Evolutionary conservation across 768 basidiomycete genomes (phyloP).

Genomic region (Termitomyces sp.): DNA sequence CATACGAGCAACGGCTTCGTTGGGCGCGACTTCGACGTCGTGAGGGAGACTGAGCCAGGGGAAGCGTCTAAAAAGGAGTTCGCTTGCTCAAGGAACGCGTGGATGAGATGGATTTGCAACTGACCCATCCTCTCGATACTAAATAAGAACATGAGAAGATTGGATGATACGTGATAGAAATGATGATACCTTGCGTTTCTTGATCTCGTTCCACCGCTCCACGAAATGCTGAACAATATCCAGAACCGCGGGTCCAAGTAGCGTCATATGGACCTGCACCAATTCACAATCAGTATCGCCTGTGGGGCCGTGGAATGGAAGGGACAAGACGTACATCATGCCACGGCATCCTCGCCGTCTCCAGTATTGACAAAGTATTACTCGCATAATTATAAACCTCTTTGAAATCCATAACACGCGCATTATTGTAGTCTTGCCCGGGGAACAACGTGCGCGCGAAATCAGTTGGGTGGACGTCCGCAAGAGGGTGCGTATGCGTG

Average conservation of each 20-base stretch:
- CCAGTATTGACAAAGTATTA: conserved; percentile 60
- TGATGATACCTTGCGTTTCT: conserved; percentile 60
- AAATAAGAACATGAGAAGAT: neutral
- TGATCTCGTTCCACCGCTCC: conserved; percentile 92
- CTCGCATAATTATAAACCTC: conserved; percentile 73
- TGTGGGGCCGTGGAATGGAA: neutral
- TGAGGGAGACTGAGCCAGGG: conserved; percentile 78
- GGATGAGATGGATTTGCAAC: conserved; percentile 15
- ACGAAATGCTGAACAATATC: conserved; percentile 90
- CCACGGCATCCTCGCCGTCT: conserved; percentile 86
- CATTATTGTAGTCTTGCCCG: conserved; percentile 92
- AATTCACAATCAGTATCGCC: neutral
- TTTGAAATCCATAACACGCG: conserved; percentile 80
- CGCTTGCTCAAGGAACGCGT: conserved; percentile 30
- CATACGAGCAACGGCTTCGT: conserved; percentile 58
- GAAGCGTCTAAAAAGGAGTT: neutral
- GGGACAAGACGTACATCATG: conserved; percentile 64
- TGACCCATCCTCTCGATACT: conserved; percentile 45
- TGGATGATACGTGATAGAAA: neutral
- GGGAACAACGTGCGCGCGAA: conserved; percentile 83
- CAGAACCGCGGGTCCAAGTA: conserved; percentile 75
- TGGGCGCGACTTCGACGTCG: conserved; percentile 50
- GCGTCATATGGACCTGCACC: conserved; percentile 72
- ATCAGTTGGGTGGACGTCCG: conserved; percentile 88
- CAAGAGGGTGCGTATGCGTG: conserved; percentile 81